Evolutionary conservation across 108 stramenopile species (phyloP).

Genomic region (Conticribra guillardii): DNA sequence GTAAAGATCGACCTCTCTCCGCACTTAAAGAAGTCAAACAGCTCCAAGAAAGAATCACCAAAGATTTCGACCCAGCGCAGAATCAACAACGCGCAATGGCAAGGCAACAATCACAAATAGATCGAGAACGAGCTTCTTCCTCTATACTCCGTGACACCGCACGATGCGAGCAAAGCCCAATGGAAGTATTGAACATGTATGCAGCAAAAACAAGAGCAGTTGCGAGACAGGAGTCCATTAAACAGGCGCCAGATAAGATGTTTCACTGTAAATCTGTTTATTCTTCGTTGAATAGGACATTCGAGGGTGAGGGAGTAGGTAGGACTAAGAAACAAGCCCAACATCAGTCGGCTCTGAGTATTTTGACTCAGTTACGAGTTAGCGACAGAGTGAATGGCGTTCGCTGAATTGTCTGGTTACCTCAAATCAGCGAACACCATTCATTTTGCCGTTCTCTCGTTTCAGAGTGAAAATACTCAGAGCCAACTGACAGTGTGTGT

Average conservation of each 20-base stretch:
- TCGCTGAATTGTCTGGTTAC: too few relatives aligned
- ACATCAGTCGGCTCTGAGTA: constrained; percentile 20
- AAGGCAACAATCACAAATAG: constrained; percentile 35
- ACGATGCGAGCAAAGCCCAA: constrained; percentile 27
- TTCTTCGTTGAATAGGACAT: constrained; percentile 7
- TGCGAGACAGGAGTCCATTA: constrained; percentile 13
- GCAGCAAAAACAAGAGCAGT: constrained; percentile 44
- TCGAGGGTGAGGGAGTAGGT: constrained; percentile 25
- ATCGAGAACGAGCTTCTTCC: constrained; percentile 33
- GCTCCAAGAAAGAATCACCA: constrained; percentile 45
- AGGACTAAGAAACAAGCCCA: constrained; percentile 32
- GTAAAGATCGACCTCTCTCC: constrained; percentile 45
- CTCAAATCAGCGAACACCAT: too few relatives aligned
- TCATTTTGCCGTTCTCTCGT: too few relatives aligned
- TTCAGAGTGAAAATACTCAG: too few relatives aligned
- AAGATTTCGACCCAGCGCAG: constrained; percentile 33
- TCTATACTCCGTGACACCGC: constrained; percentile 21
- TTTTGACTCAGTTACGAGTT: constrained; percentile 32
- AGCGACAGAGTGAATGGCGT: constrained; percentile 3
- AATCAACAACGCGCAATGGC: constrained; percentile 4
- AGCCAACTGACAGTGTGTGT: too few relatives aligned
- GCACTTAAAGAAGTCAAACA: constrained; percentile 35
- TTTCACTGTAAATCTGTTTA: constrained; percentile 27
- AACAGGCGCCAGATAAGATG: constrained; percentile 7
- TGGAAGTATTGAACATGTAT: constrained; percentile 37